Conservation (phyloP, 352 stramenopile species). For the Globisporangium orthogonon region DNA sequence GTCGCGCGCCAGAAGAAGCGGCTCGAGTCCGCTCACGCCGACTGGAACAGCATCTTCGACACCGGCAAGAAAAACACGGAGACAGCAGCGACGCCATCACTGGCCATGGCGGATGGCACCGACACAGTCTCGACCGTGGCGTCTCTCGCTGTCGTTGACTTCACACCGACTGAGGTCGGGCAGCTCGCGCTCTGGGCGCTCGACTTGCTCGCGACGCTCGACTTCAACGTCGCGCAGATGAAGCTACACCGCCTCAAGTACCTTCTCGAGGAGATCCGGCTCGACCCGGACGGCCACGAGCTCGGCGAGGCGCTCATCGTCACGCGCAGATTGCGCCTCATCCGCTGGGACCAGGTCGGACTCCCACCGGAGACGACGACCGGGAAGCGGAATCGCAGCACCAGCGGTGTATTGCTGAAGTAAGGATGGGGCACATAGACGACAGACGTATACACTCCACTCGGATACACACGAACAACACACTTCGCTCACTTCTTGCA, state of each 20-base stretch:
- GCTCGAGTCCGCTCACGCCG: slow-evolving; percentile 18
- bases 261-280: slow-evolving; percentile 58
- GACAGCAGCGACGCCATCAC: slow-evolving; percentile 15
- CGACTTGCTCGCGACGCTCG: slow-evolving; percentile 53
- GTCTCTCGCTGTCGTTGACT: slow-evolving; percentile 49
- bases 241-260: slow-evolving; percentile 71
- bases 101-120: slow-evolving; percentile 16
- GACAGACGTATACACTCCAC: not conserved
- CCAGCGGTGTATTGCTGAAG: not conserved
- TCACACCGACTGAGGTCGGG: slow-evolving; percentile 54
- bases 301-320: slow-evolving; percentile 53
- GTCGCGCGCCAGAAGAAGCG: slow-evolving; percentile 19
- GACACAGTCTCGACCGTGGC: slow-evolving; percentile 28
- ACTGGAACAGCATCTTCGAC: slow-evolving; percentile 37
- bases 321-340: slow-evolving; percentile 49
- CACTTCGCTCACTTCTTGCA: too few species aligned
- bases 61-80: slow-evolving; percentile 10
- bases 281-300: slow-evolving; percentile 50
- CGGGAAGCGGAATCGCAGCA: slow-evolving; percentile 13
- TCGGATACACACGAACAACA: too few species aligned
- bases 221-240: slow-evolving; percentile 71
- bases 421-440: slow-evolving; percentile 6
- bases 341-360: slow-evolving; percentile 56
- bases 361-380: slow-evolving; percentile 1
- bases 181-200: slow-evolving; percentile 69